Evolutionary conservation across 169 alveolate genomes (phyloP).

Genomic region (Plasmodium reichenowi): DNA sequence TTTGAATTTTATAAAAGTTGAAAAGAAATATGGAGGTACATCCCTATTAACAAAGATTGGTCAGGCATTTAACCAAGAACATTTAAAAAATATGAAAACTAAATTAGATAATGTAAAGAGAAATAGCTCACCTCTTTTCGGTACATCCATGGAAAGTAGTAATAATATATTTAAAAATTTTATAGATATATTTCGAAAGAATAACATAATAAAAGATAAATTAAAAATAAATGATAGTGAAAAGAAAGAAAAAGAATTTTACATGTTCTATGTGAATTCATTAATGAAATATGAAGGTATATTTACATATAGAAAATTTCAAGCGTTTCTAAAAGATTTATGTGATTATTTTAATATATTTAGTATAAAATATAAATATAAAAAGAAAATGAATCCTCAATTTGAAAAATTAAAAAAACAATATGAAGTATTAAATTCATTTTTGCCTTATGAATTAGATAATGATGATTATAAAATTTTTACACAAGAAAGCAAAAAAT

Average conservation of each 20-base stretch:
- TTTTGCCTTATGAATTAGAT: constrained; percentile 83
- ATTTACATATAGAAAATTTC: constrained; percentile 50
- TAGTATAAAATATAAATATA: constrained; percentile 39
- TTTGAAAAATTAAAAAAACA: constrained; percentile 50
- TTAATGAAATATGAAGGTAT: constrained; percentile 78
- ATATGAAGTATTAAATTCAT: constrained; percentile 80
- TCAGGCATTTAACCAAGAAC: constrained; percentile 61
- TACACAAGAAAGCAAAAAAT: constrained; percentile 80
- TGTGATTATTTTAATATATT: constrained; percentile 34
- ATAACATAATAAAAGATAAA: constrained; percentile 8
- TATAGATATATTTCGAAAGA: constrained; percentile 54
- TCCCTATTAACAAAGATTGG: constrained; percentile 53
- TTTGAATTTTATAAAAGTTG: constrained; percentile 8
- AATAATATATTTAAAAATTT: constrained; percentile 47
- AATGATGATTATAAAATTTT: constrained; percentile 80
- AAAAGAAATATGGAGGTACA: constrained; percentile 59
- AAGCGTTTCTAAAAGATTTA: constrained; percentile 39
- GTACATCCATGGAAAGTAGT: not conserved
- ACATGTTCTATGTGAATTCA: constrained; percentile 42
- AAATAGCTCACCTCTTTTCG: not conserved
- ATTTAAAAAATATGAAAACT: constrained; percentile 45
- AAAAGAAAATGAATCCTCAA: constrained; percentile 68
- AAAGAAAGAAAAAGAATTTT: constrained; percentile 61
- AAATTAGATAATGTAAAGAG: constrained; percentile 20
- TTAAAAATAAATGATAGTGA: constrained; percentile 29